Percentiles rank a stretch among this genome's conserved stretches.
phyloP scores from a whole-genome alignment of 768 basidiomycete genomes.

The Suillus tomentosus region DNA sequence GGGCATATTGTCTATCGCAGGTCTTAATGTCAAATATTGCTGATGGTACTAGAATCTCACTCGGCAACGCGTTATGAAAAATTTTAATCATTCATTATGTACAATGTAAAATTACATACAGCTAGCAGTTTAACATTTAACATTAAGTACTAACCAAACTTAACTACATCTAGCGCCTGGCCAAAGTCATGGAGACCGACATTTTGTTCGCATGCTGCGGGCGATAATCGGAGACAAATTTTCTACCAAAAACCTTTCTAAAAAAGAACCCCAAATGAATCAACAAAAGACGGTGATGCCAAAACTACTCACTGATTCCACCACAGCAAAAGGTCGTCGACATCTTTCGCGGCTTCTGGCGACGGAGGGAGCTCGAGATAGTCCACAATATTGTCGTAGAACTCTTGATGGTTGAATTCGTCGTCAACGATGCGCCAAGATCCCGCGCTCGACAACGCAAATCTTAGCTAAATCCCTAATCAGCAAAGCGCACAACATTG shows the following conservation, averaged over 20 bases:
- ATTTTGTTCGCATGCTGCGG: not conserved
- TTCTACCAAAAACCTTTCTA: not conserved
- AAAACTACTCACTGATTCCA: constrained; percentile 11
- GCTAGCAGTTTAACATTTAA: not conserved
- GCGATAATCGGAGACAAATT: not conserved
- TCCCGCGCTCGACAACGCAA: not conserved
- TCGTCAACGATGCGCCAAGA: not conserved
- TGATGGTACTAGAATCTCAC: too few species aligned
- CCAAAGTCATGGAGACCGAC: not conserved
- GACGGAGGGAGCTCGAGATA: not conserved
- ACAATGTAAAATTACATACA: too few species aligned
- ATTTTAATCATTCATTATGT: not conserved
- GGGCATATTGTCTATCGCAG: too few species aligned
- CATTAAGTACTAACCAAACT: not conserved
- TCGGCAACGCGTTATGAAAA: not conserved
- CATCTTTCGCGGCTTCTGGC: not conserved
- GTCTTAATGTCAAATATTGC: too few species aligned
- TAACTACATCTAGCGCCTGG: not conserved
- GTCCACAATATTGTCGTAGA: not conserved
- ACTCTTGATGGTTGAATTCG: not conserved
- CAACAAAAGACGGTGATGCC: not conserved
- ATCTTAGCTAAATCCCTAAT: not conserved
- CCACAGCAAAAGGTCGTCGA: not conserved
- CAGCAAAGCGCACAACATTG: not conserved
- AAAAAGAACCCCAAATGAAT: not conserved